Evolutionary conservation across 352 stramenopile species (phyloP).

Genomic region (Phytopythium boreale): DNA sequence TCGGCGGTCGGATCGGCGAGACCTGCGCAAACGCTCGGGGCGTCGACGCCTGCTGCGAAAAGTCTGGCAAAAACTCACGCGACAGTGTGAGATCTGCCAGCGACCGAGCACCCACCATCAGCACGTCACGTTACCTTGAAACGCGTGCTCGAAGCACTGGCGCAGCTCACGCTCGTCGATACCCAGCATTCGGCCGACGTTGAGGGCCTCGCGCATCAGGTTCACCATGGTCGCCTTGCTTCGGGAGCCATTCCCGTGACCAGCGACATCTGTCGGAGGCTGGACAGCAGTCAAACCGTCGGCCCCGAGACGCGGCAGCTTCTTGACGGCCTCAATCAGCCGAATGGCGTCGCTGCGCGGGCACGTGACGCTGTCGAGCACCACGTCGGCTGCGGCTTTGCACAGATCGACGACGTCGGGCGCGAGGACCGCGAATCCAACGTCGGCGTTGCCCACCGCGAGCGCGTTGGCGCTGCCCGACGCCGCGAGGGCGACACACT

Average conservation of each 20-base stretch:
- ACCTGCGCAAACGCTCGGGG: conserved; percentile 8
- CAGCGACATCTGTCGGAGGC: not conserved
- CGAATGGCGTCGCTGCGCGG: conserved; percentile 48
- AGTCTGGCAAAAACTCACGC: not conserved
- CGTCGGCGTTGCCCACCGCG: conserved; percentile 38
- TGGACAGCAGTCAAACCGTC: not conserved
- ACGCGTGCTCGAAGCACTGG: conserved; percentile 23
- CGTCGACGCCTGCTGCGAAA: conserved; percentile 17
- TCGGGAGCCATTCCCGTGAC: not conserved
- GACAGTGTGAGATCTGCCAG: not conserved
- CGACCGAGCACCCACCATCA: not conserved
- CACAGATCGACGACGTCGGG: conserved; percentile 45
- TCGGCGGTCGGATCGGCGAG: conserved; percentile 3
- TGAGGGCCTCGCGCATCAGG: conserved; percentile 30
- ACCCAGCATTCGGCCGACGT: conserved; percentile 28
- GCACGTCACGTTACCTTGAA: conserved; percentile 9
- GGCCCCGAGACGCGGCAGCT: conserved; percentile 6
- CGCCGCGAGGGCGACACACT: conserved; percentile 43
- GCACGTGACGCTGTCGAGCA: conserved; percentile 34
- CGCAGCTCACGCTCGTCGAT: conserved; percentile 27
- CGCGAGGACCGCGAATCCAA: conserved; percentile 44
- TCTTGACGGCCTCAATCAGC: conserved; percentile 46
- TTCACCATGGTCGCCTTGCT: conserved; percentile 24
- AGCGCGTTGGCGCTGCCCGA: conserved; percentile 43
- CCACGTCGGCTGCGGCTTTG: conserved; percentile 41